Evolutionary conservation across 2,329 filamentous ascomycete genomes (phyloP).

Genomic region (Aureobasidium uvarum): DNA sequence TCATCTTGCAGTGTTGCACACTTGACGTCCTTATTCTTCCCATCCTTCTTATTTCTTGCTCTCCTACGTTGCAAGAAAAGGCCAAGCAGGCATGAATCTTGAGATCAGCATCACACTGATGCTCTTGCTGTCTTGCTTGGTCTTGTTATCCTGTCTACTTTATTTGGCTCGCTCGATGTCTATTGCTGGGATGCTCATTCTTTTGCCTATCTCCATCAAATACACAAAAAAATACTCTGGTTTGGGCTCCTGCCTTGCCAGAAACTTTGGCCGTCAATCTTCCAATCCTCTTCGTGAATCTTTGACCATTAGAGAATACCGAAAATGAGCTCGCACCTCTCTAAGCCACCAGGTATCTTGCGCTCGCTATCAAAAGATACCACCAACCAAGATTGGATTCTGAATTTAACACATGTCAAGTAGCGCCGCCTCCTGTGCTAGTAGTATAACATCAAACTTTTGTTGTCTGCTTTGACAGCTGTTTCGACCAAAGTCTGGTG

Average conservation of each 20-base stretch:
- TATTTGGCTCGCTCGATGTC: slow-evolving; percentile 10
- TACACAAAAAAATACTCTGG: slow-evolving; percentile 17
- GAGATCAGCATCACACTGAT: neutral
- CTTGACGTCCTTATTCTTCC: neutral
- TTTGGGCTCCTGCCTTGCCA: neutral
- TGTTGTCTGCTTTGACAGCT: slow-evolving; percentile 43
- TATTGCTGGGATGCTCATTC: slow-evolving; percentile 21
- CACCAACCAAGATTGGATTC: neutral
- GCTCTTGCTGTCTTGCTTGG: neutral
- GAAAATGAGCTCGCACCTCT: neutral
- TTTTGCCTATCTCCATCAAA: slow-evolving; percentile 15
- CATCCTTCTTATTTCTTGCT: slow-evolving; percentile 9
- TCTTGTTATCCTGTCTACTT: neutral
- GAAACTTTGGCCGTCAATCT: slow-evolving; percentile 6
- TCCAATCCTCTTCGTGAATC: neutral
- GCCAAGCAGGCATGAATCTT: neutral
- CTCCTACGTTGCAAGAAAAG: neutral
- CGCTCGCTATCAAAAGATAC: neutral
- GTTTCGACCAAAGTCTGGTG: slow-evolving; percentile 38
- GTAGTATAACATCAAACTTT: slow-evolving; percentile 63
- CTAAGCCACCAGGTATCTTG: neutral
- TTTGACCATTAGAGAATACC: neutral
- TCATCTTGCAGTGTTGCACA: slow-evolving; percentile 4
- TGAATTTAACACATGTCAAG: neutral
- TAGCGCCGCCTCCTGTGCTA: neutral